Evolutionary conservation across 106 monocot species (phyloP).

Genomic region (Vanilla planifolia): DNA sequence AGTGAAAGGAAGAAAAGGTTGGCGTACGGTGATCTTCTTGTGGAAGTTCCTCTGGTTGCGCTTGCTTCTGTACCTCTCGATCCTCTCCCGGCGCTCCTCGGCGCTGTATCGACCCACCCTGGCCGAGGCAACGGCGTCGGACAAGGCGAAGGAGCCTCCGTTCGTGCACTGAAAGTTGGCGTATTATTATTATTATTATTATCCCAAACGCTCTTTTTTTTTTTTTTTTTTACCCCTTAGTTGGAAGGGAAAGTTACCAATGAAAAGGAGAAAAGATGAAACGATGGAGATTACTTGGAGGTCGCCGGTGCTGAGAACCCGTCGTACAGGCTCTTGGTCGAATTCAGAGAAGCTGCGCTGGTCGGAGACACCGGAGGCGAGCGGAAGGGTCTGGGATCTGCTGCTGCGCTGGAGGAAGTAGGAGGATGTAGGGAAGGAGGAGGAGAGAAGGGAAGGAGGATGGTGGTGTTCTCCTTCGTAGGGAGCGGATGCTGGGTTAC

Average conservation of each 20-base stretch:
- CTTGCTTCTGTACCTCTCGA: slow-evolving; percentile 67
- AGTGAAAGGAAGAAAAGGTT: background rate
- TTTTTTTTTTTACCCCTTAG: background rate
- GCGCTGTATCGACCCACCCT: slow-evolving; percentile 41
- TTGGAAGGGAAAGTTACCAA: background rate
- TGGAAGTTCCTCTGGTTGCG: slow-evolving; percentile 71
- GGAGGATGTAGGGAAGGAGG: too few species aligned
- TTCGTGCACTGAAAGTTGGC: background rate
- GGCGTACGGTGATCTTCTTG: slow-evolving; percentile 67
- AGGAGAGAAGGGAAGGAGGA: too few species aligned
- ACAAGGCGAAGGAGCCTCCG: slow-evolving; percentile 7
- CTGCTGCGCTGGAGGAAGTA: too few species aligned
- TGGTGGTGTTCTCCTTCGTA: too few species aligned
- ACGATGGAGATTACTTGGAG: slow-evolving; percentile 23
- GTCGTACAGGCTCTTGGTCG: too few species aligned
- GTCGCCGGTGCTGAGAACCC: slow-evolving; percentile 39
- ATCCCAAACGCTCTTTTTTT: background rate
- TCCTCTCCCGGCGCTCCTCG: slow-evolving; percentile 62
- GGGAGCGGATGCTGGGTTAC: too few species aligned
- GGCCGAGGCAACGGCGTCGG: background rate
- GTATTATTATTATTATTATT: background rate
- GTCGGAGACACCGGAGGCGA: too few species aligned
- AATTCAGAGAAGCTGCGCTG: too few species aligned
- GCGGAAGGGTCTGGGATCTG: too few species aligned
- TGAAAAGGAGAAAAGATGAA: background rate